phyloP scores from a whole-genome alignment of 129 eudicot species.

The Scalesia atractyloides region DNA sequence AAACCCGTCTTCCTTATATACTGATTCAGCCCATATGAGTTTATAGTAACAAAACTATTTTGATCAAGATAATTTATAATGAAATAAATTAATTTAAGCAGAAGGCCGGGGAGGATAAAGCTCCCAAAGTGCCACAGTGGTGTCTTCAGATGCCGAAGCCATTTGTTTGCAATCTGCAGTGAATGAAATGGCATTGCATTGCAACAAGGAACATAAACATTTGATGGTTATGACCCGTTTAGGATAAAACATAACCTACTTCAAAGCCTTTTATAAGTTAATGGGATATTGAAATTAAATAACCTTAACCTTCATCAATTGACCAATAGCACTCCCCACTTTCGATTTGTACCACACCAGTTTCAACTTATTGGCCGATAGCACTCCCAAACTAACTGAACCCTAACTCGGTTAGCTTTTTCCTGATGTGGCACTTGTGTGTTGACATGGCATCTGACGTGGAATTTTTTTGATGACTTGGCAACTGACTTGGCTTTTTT shows the following conservation, averaged over 20 bases:
- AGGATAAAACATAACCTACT: background rate
- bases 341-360: too few relatives aligned
- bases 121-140: constrained; percentile 84
- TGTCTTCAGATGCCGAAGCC: constrained; percentile 89
- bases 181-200: constrained; percentile 80
- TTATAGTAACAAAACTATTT: background rate
- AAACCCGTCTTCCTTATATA: too few relatives aligned
- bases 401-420: too few relatives aligned
- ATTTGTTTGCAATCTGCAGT: constrained; percentile 57
- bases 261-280: background rate
- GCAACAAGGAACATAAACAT: constrained; percentile 25
- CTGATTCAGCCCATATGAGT: background rate
- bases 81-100: constrained; percentile 11
- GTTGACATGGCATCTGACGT: too few relatives aligned
- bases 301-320: too few relatives aligned
- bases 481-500: too few relatives aligned
- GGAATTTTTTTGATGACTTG: too few relatives aligned
- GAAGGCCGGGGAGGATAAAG: constrained; percentile 62
- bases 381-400: too few relatives aligned
- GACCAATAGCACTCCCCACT: too few relatives aligned
- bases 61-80: background rate
- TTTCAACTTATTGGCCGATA: too few relatives aligned
- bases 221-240: background rate
- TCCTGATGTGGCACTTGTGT: too few relatives aligned
- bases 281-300: too few relatives aligned